These are phyloP conservation scores for Monosporascus cannonballus DNA, from an alignment of 2,329 filamentous ascomycete genomes.

Conservation along the genomic window DNA sequence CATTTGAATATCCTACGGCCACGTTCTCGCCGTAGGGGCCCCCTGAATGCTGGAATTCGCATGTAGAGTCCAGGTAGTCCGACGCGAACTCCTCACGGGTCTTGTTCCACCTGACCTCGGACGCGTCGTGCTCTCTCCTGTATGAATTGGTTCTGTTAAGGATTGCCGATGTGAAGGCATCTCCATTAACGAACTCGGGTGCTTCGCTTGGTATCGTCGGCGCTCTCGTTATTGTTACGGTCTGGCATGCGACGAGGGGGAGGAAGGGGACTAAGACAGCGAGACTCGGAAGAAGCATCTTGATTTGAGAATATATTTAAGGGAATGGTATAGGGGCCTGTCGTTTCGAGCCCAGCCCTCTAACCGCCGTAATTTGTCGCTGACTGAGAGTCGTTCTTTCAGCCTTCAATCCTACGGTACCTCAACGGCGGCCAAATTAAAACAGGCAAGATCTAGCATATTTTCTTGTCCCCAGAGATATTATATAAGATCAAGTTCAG, in stretches of 20 bases:
- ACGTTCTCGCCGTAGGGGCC: slow-evolving; percentile 71
- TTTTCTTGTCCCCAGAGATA: too few relatives aligned
- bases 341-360: too few relatives aligned
- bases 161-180: slow-evolving; percentile 45
- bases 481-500: too few relatives aligned
- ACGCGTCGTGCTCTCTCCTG: slow-evolving; percentile 56
- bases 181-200: slow-evolving; percentile 27
- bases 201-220: slow-evolving; percentile 17
- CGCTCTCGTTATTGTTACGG: slow-evolving; percentile 16
- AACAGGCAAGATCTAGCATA: too few relatives aligned
- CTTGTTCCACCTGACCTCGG: slow-evolving; percentile 55
- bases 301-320: neutral
- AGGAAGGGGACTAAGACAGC: slow-evolving; percentile 4
- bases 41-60: slow-evolving; percentile 49
- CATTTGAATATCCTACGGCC: slow-evolving; percentile 59
- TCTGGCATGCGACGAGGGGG: slow-evolving; percentile 15
- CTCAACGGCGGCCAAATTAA: too few relatives aligned
- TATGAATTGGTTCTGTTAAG: slow-evolving; percentile 63
- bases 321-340: too few relatives aligned
- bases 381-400: too few relatives aligned
- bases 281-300: slow-evolving; percentile 1
- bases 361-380: too few relatives aligned
- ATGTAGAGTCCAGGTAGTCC: slow-evolving; percentile 38
- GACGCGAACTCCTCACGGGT: slow-evolving; percentile 50
- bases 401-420: too few relatives aligned